These are phyloP conservation scores for Monilinia aucupariae DNA, from an alignment of 2,329 filamentous ascomycete species.

Conservation along the genomic window DNA sequence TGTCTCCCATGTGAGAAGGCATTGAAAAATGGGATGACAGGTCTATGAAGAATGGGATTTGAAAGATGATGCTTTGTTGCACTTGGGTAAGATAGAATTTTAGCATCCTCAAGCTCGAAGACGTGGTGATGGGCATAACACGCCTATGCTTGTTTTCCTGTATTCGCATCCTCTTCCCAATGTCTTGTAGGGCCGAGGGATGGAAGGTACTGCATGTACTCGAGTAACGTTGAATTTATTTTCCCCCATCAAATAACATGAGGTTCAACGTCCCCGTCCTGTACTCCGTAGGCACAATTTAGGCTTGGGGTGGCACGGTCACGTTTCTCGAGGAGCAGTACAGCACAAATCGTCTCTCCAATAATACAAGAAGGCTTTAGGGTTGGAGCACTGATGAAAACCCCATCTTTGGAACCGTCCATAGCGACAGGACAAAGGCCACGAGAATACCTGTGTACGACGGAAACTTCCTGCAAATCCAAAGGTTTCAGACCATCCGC, in stretches of 20 bases:
- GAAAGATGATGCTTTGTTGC: neutral
- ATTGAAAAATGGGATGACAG: constrained; percentile 8
- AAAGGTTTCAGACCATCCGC: neutral
- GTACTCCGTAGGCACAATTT: neutral
- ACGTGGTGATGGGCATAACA: neutral
- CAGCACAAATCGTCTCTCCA: neutral
- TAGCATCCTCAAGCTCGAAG: neutral
- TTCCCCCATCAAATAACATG: neutral
- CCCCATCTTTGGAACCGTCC: neutral
- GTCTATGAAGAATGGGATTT: neutral
- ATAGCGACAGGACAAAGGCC: neutral
- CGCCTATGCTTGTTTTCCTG: neutral
- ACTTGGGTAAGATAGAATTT: neutral
- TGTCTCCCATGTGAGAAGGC: no score
- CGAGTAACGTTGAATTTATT: neutral
- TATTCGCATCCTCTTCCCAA: neutral
- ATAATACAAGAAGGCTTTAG: neutral
- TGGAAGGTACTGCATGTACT: neutral
- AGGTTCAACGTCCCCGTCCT: neutral
- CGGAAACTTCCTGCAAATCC: neutral
- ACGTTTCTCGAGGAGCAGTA: neutral
- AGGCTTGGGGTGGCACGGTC: neutral
- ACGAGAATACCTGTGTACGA: constrained; percentile 5
- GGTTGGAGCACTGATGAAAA: neutral
- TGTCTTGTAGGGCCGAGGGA: neutral